phyloP scores from a whole-genome alignment of 164 flowering plant genomes.

The Stephania japonica region DNA sequence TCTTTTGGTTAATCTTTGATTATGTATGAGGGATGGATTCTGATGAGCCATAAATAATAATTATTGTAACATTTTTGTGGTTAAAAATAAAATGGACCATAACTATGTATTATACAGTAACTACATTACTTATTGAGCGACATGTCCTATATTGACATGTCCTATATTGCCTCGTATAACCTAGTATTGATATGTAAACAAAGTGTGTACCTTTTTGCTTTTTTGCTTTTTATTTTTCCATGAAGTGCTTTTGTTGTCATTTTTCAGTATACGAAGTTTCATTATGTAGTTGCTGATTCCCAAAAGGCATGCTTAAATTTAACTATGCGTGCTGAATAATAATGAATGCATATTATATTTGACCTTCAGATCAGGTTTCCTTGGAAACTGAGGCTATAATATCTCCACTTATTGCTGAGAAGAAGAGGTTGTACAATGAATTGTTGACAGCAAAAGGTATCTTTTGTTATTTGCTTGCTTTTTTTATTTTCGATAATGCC shows the following conservation, averaged over 20 bases:
- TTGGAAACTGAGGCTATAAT: slow-evolving; percentile 87
- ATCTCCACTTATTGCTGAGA: slow-evolving; percentile 75
- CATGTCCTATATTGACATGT: background rate
- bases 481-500: slow-evolving; percentile 2
- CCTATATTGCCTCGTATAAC: background rate
- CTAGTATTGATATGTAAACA: no score
- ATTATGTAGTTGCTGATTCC: no score
- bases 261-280: no score
- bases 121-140: background rate
- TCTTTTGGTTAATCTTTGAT: background rate
- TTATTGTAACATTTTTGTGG: background rate
- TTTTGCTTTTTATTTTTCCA: no score
- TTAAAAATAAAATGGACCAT: background rate
- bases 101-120: background rate
- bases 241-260: no score
- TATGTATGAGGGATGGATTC: background rate
- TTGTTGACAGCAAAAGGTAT: slow-evolving; percentile 94
- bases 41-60: background rate
- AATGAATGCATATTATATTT: background rate
- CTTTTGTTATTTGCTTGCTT: slow-evolving; percentile 6
- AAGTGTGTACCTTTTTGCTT: no score
- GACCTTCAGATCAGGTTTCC: slow-evolving; percentile 70
- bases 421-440: slow-evolving; percentile 87
- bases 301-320: slow-evolving; percentile 2
- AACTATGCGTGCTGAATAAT: background rate